These are phyloP conservation scores for Jackrogersella minutella DNA, from an alignment of 495 filamentous ascomycete genomes.

Conservation along the genomic window DNA sequence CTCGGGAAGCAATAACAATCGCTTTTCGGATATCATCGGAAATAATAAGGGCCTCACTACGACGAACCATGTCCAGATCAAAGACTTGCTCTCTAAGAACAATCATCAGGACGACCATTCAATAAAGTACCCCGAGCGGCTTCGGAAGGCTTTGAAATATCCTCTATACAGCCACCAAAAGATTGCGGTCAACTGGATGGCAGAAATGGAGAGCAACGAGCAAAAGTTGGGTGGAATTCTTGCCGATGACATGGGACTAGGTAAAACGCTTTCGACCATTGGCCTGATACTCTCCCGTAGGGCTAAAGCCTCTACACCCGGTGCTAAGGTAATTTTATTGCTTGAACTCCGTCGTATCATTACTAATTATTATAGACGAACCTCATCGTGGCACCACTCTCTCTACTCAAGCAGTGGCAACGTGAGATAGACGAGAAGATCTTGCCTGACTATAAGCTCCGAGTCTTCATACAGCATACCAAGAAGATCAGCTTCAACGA, in stretches of 20 bases:
- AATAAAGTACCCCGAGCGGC: slow-evolving; percentile 43
- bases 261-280: slow-evolving; percentile 24
- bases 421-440: slow-evolving; percentile 70
- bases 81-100: not conserved
- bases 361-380: slow-evolving; percentile 67
- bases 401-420: slow-evolving; percentile 84
- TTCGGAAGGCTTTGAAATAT: slow-evolving; percentile 66
- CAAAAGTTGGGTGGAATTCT: slow-evolving; percentile 79
- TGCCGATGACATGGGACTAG: slow-evolving; percentile 53
- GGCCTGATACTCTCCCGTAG: slow-evolving; percentile 12
- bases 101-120: not conserved
- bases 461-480: slow-evolving; percentile 71
- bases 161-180: slow-evolving; percentile 80
- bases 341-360: slow-evolving; percentile 78
- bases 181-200: slow-evolving; percentile 79
- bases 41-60: not conserved
- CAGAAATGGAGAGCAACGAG: slow-evolving; percentile 71
- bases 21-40: not conserved
- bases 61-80: not conserved
- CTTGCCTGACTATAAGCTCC: slow-evolving; percentile 71
- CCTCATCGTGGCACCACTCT: slow-evolving; percentile 88
- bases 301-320: slow-evolving; percentile 67
- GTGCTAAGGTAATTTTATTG: slow-evolving; percentile 89
- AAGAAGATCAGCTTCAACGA: slow-evolving; percentile 48
- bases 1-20: not conserved